Base-by-base conservation (phyloP, 2,329 filamentous ascomycete species). In the Berkeleyomyces rouxiae region DNA sequence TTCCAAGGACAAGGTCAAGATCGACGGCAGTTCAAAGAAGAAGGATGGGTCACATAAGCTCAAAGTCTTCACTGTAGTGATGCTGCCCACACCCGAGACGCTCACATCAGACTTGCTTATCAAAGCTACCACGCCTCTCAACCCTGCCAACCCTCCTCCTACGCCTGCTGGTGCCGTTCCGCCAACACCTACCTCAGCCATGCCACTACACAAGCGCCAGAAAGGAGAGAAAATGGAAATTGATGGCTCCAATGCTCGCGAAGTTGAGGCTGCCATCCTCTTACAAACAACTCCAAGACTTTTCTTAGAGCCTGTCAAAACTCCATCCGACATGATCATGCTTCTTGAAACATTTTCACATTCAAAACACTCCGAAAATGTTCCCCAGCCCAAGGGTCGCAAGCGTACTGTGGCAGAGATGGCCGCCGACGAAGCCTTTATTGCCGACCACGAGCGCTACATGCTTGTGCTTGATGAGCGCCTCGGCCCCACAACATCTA, bases 371-470 rank as follows among this genome's bases (percentile, higher is more conserved):
- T 81, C 83, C 39, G 82, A 86, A 59, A 78, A 83, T 51, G 85
- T 90, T 7, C 92, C 93, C 0, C 82, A 87, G 65, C 90, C 90
- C 2, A 96, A 96, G 78, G 86, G 85, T 6, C 81, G 93, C 63
- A 97, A 99, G 78, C 84, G 92, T 66, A 99, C 93, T 0, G 86
- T 95, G 16, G 93, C 93, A 7, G 92, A 99, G 71, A 83, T 97
- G 76, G 93, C 90, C 7, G 92, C 92, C 6, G 93, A 99, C 70
- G 91, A 99, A 74, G 92, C 93, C 0, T 80, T 90, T 65, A 90
- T 90, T 0, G 92, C 91, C 31, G 88, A 90, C 64, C 85, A 90
- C 67, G 91, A 99, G 73, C 83, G 90, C 57, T 95, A 90, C 67
- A 93, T 99, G 90, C 84, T 97, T 59, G 85, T 89, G 31, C 83